Conservation (phyloP, 1,284 basidiomycete genomes). For the Ganoderma lingzhi region DNA sequence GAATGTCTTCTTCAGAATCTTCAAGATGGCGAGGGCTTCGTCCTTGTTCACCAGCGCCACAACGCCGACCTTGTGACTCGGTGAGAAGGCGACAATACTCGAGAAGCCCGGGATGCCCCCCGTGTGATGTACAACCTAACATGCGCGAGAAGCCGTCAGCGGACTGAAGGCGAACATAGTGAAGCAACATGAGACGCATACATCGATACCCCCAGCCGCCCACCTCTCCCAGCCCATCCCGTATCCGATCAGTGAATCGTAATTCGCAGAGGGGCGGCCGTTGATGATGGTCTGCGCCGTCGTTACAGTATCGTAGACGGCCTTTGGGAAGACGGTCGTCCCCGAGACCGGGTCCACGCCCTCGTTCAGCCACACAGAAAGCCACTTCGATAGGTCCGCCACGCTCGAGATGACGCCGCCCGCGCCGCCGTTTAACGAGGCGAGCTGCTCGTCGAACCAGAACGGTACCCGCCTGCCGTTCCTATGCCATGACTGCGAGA, state of each 20-base stretch:
- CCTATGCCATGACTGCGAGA: slow-evolving; percentile 14
- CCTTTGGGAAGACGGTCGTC: slow-evolving; percentile 47
- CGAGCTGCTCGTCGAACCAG: slow-evolving; percentile 3
- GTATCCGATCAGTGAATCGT: slow-evolving; percentile 43
- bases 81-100: slow-evolving; percentile 42
- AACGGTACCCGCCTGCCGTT: slow-evolving; percentile 13
- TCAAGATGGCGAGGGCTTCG: slow-evolving; percentile 41
- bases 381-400: slow-evolving; percentile 48
- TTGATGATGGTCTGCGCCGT: slow-evolving; percentile 40
- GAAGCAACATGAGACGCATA: neutral
- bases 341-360: slow-evolving; percentile 53
- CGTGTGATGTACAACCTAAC: slow-evolving; percentile 34
- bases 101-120: slow-evolving; percentile 46
- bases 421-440: slow-evolving; percentile 37
- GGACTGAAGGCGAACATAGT: no score
- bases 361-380: slow-evolving; percentile 51
- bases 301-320: slow-evolving; percentile 48
- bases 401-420: slow-evolving; percentile 44
- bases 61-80: slow-evolving; percentile 47
- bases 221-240: slow-evolving; percentile 51
- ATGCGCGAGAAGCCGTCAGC: neutral
- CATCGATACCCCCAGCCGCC: slow-evolving; percentile 26
- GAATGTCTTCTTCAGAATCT: slow-evolving; percentile 33
- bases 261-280: slow-evolving; percentile 10
- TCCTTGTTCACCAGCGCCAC: slow-evolving; percentile 52